Evolutionary conservation across 352 stramenopile genomes (phyloP).

Genomic region (Globisporangium rhizosaccharum): DNA sequence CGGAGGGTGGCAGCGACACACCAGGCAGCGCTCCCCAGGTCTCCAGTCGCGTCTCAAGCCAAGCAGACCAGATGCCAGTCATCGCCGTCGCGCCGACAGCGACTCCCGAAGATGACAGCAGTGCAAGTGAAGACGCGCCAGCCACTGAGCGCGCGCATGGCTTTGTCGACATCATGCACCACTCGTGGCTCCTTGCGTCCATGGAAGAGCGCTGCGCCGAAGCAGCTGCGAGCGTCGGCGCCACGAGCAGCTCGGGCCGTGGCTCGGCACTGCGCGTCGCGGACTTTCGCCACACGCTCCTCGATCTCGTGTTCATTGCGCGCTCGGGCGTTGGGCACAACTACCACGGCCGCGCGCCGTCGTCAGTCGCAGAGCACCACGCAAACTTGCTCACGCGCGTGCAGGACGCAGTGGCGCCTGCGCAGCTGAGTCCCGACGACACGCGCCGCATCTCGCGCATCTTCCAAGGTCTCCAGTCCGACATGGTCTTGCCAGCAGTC

Average conservation of each 20-base stretch:
- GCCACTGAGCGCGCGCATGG: conserved; percentile 17
- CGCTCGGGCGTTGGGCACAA: conserved; percentile 51
- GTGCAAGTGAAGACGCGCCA: not conserved
- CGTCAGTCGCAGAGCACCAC: conserved; percentile 32
- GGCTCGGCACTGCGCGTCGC: conserved; percentile 21
- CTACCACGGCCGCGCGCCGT: conserved; percentile 35
- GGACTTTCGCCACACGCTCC: conserved; percentile 45
- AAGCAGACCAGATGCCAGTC: not conserved
- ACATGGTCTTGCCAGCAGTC: conserved; percentile 73
- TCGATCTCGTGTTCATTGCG: conserved; percentile 67
- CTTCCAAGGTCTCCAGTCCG: conserved; percentile 59
- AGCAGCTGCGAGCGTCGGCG: conserved; percentile 25
- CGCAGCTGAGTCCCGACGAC: conserved; percentile 17
- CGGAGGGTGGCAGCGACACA: not conserved
- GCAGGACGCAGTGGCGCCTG: conserved; percentile 11
- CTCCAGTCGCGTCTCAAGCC: not conserved
- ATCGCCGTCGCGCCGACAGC: not conserved
- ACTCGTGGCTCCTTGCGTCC: conserved; percentile 65
- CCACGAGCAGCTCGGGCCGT: conserved; percentile 13
- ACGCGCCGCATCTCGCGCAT: conserved; percentile 41
- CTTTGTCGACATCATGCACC: conserved; percentile 74
- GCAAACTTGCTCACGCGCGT: conserved; percentile 36
- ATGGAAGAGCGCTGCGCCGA: conserved; percentile 54
- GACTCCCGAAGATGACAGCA: not conserved
- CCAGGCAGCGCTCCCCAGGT: not conserved